A percentile compares a stretch with the other conserved stretches of the same genome.
phyloP scores from a whole-genome alignment of 164 flowering plant genomes.

The Saururus chinensis region DNA sequence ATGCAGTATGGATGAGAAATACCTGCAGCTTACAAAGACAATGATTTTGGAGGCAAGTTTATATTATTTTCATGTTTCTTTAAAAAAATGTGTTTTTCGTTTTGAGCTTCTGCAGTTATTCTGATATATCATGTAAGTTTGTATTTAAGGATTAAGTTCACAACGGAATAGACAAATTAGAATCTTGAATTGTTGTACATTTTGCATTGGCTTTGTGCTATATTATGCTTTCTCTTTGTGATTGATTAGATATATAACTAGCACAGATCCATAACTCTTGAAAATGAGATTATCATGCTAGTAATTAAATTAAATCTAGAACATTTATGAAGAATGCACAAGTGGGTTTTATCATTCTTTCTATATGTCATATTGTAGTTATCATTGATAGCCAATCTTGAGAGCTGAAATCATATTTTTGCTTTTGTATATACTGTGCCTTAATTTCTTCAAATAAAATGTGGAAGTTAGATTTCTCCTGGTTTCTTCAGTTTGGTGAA shows the following conservation, averaged over 20 bases:
- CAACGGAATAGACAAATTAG: neutral
- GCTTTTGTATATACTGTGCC: no score
- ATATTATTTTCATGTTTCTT: neutral
- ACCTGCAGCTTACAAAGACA: conserved; percentile 32
- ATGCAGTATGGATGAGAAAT: conserved; percentile 16
- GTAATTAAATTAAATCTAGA: neutral
- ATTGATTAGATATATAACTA: neutral
- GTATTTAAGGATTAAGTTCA: neutral
- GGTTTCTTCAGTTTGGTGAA: no score
- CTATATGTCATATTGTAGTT: no score
- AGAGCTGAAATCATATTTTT: no score
- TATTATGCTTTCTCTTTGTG: neutral
- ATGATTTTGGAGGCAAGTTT: conserved; percentile 57
- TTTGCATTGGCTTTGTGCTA: neutral
- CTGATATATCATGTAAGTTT: neutral
- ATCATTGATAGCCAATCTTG: no score
- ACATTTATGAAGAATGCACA: neutral
- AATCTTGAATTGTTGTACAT: neutral
- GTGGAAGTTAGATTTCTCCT: no score
- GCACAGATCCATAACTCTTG: neutral
- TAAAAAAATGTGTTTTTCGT: no score
- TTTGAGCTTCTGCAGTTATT: no score
- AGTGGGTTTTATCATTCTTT: no score
- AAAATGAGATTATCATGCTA: neutral
- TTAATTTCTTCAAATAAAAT: no score